Percentiles rank a stretch among this genome's conserved stretches.
phyloP scores from a whole-genome alignment of 768 basidiomycete genomes.

The Coprinellus aureogranulatus region DNA sequence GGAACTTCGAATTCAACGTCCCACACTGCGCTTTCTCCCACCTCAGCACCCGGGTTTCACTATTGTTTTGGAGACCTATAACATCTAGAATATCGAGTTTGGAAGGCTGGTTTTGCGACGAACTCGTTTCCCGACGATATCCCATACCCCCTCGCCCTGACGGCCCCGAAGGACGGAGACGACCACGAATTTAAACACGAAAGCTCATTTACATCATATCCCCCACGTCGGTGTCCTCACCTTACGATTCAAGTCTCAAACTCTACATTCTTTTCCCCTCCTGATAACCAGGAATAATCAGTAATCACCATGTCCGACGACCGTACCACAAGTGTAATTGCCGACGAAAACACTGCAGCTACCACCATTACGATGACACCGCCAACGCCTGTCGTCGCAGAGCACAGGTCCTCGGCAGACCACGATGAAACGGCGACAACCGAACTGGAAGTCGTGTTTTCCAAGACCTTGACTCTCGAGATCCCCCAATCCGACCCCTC shows the following conservation, averaged over 20 bases:
- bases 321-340: neutral
- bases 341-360: neutral
- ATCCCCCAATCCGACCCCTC: constrained; percentile 21
- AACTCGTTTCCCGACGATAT: no score
- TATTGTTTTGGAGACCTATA: no score
- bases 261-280: neutral
- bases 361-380: neutral
- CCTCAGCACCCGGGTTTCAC: no score
- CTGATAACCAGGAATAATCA: neutral
- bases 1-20: no score
- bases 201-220: no score
- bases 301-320: neutral
- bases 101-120: no score
- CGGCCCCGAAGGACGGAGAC: no score
- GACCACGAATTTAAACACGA: no score
- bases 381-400: neutral
- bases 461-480: constrained; percentile 6
- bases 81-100: no score
- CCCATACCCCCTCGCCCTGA: no score
- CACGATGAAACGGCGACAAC: neutral
- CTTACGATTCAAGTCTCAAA: neutral
- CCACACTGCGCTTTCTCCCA: no score
- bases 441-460: constrained; percentile 2
- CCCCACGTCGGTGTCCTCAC: no score
- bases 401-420: neutral